These are phyloP conservation scores for Colletotrichum liriopes DNA, from an alignment of 2,329 filamentous ascomycete genomes.

Conservation along the genomic window DNA sequence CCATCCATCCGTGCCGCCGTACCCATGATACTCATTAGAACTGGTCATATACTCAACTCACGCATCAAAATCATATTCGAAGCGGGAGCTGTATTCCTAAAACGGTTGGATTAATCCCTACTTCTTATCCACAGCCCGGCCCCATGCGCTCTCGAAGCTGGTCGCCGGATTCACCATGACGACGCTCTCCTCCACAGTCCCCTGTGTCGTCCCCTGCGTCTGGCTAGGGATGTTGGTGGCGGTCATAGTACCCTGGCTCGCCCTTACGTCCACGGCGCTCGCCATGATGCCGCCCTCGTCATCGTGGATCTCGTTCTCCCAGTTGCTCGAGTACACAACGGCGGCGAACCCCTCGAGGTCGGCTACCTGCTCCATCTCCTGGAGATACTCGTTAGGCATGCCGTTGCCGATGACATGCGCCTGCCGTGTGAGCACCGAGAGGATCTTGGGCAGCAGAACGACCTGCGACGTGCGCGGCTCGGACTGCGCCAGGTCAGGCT, in stretches of 20 bases:
- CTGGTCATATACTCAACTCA: slow-evolving; percentile 2
- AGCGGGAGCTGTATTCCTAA: background rate
- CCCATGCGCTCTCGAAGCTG: slow-evolving; percentile 80
- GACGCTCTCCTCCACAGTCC: slow-evolving; percentile 64
- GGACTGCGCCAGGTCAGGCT: slow-evolving; percentile 52
- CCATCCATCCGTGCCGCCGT: background rate
- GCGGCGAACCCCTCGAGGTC: slow-evolving; percentile 89
- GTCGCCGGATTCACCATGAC: slow-evolving; percentile 66
- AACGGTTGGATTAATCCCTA: slow-evolving; percentile 16
- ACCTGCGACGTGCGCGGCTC: slow-evolving; percentile 67
- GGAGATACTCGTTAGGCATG: slow-evolving; percentile 78
- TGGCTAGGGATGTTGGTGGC: slow-evolving; percentile 41
- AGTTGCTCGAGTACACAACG: slow-evolving; percentile 90
- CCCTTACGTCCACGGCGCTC: slow-evolving; percentile 54
- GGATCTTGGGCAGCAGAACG: slow-evolving; percentile 84
- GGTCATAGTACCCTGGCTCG: slow-evolving; percentile 44
- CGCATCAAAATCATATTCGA: background rate
- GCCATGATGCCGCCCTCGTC: slow-evolving; percentile 57
- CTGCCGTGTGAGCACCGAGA: slow-evolving; percentile 92
- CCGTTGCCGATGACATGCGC: slow-evolving; percentile 91
- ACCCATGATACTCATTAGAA: slow-evolving; percentile 32
- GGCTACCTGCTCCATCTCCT: slow-evolving; percentile 81
- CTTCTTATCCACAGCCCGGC: slow-evolving; percentile 68
- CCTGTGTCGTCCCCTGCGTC: slow-evolving; percentile 46
- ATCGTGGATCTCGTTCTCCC: slow-evolving; percentile 75